These are phyloP conservation scores for Pachysandra terminalis DNA, from an alignment of 164 flowering plant genomes.

Conservation along the genomic window DNA sequence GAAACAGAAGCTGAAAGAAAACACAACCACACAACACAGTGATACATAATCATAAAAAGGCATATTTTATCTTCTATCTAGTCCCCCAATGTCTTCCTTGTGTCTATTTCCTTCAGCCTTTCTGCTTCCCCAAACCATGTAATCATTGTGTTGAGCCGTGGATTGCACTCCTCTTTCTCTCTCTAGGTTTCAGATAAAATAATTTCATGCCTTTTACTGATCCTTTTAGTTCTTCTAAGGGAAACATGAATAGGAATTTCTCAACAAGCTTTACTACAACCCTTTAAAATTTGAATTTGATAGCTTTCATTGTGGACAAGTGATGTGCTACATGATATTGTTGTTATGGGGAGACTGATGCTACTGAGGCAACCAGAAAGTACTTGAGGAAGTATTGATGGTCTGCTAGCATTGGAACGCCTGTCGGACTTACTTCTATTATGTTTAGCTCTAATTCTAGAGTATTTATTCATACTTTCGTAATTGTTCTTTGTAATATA, in stretches of 20 bases:
- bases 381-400: no score
- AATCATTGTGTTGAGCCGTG: constrained; percentile 89
- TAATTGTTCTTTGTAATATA: no score
- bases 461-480: no score
- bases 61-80: constrained; percentile 28
- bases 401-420: no score
- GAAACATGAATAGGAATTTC: neutral
- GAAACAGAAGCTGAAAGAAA: constrained; percentile 8
- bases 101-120: no score
- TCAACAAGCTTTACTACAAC: constrained; percentile 5
- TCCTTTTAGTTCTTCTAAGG: neutral
- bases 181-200: constrained; percentile 35
- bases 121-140: constrained; percentile 68
- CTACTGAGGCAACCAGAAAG: no score
- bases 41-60: constrained; percentile 56
- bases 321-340: no score
- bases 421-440: no score
- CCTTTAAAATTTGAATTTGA: neutral
- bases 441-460: no score
- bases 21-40: constrained; percentile 6
- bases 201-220: constrained; percentile 15
- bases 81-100: no score
- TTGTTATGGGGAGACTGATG: no score
- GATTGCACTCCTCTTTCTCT: constrained; percentile 79
- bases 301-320: neutral